Conservation (phyloP, 208 protist species). For the Acanthamoeba culbertsoni region DNA sequence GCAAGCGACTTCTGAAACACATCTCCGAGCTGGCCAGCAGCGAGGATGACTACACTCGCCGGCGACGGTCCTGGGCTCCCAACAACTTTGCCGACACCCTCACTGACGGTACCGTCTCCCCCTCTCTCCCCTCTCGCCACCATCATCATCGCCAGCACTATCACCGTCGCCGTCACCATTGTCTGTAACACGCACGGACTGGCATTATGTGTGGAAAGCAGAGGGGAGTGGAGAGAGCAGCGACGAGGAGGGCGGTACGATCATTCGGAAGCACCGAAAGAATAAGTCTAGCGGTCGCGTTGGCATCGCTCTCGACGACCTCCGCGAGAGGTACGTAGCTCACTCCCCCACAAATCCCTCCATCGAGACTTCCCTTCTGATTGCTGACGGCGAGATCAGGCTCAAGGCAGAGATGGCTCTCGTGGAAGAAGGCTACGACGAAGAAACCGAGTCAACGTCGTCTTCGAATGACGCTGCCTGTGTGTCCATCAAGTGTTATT, state of each 20-base stretch:
- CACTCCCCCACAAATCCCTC: not conserved
- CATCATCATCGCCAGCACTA: not conserved
- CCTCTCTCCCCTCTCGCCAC: no score
- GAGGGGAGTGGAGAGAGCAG: not conserved
- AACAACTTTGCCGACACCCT: not conserved
- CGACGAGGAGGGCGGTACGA: not conserved
- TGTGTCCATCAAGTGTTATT: constrained; percentile 12
- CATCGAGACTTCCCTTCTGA: not conserved
- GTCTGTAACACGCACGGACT: not conserved
- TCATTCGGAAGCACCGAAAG: not conserved
- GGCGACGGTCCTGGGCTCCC: not conserved
- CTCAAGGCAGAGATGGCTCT: not conserved
- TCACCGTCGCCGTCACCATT: not conserved
- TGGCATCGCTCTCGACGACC: constrained; percentile 8
- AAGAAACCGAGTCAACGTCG: not conserved
- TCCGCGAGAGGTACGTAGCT: not conserved
- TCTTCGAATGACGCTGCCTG: not conserved
- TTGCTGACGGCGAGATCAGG: not conserved
- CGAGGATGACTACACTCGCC: not conserved
- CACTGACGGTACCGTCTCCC: not conserved
- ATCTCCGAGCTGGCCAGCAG: not conserved
- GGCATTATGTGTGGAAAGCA: not conserved
- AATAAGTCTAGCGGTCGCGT: not conserved
- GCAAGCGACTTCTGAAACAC: constrained; percentile 20
- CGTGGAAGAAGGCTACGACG: not conserved